Evolutionary conservation across 495 filamentous ascomycete genomes (phyloP).

Genomic region (Platismatia glauca): DNA sequence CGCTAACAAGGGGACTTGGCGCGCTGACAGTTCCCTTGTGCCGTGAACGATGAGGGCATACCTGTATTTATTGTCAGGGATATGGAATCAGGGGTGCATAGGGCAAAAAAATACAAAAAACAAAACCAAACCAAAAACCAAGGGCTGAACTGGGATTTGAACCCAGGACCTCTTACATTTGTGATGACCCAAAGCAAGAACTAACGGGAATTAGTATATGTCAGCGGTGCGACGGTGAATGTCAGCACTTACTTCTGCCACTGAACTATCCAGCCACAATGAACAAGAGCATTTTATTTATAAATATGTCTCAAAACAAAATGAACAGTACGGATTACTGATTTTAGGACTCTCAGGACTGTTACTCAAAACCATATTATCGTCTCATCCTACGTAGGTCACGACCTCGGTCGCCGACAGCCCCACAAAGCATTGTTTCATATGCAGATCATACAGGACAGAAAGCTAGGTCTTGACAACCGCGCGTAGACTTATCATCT

Average conservation of each 20-base stretch:
- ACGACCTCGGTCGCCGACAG: not conserved
- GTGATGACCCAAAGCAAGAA: conserved; percentile 17
- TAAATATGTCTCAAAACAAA: no score
- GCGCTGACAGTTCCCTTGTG: no score
- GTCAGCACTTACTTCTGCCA: conserved; percentile 5
- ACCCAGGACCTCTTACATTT: conserved; percentile 20
- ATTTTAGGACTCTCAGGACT: no score
- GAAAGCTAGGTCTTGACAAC: not conserved
- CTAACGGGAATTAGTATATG: no score
- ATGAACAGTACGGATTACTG: no score
- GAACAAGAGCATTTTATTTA: no score
- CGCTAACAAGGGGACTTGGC: not conserved
- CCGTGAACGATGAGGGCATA: no score
- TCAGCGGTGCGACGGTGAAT: no score
- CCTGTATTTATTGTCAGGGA: no score
- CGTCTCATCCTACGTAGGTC: not conserved
- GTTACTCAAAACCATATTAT: not conserved
- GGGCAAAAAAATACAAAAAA: no score
- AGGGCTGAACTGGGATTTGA: conserved; percentile 20
- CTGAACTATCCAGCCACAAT: conserved; percentile 18
- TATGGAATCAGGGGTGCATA: no score
- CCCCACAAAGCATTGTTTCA: not conserved
- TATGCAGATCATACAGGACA: not conserved
- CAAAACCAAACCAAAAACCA: not conserved
- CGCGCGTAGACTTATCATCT: not conserved